These are phyloP conservation scores for Onygena corvina DNA, from an alignment of 2,329 filamentous ascomycete species.

Conservation along the genomic window DNA sequence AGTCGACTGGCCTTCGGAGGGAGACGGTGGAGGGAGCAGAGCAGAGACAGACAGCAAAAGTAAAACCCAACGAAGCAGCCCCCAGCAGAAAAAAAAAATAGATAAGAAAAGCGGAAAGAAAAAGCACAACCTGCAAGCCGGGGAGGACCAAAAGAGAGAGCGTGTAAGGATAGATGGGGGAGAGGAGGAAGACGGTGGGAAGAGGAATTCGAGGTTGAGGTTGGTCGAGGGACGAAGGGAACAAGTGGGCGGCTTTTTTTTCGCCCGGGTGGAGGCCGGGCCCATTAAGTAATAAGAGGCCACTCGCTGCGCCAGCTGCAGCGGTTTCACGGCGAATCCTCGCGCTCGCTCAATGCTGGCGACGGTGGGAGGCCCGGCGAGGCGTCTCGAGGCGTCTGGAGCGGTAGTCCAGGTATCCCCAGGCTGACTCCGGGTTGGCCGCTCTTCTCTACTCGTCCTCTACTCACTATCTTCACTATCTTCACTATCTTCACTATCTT, in stretches of 20 bases:
- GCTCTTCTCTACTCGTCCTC: background rate
- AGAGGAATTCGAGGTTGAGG: slow-evolving; percentile 41
- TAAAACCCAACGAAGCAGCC: background rate
- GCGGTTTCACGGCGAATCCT: no score
- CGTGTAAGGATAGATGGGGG: slow-evolving; percentile 17
- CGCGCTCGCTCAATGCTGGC: no score
- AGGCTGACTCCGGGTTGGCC: background rate
- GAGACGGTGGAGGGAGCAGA: background rate
- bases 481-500: no score
- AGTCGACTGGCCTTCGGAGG: background rate
- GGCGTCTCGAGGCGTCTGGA: background rate
- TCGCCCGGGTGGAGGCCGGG: background rate
- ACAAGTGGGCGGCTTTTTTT: background rate
- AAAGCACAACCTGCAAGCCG: background rate
- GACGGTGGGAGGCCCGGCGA: background rate
- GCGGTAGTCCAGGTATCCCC: background rate
- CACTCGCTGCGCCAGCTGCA: no score
- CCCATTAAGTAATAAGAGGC: slow-evolving; percentile 4
- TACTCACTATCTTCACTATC: no score
- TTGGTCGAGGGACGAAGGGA: background rate
- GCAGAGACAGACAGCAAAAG: slow-evolving; percentile 11
- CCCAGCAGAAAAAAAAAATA: slow-evolving; percentile 6
- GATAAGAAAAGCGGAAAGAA: slow-evolving; percentile 14
- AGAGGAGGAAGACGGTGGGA: slow-evolving; percentile 17
- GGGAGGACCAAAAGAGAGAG: slow-evolving; percentile 13